phyloP scores from a whole-genome alignment of 2,329 filamentous ascomycete species.

The Ceratocystis eucalypticola region DNA sequence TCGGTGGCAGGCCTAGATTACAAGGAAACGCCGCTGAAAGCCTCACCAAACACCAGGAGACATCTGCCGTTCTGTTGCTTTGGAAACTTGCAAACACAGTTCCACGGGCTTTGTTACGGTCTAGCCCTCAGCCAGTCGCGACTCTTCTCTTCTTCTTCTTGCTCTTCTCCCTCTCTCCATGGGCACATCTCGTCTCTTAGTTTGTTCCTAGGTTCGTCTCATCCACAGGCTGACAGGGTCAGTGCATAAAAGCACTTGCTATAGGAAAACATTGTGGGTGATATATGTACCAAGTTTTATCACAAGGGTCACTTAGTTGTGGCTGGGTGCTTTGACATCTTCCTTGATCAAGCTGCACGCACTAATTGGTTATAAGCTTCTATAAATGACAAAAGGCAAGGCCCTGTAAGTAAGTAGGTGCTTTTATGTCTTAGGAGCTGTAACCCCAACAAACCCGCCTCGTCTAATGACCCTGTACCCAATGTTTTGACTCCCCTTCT shows the following conservation, averaged over 20 bases:
- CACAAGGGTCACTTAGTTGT: not conserved
- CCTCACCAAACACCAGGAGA: not conserved
- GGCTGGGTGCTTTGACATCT: not conserved
- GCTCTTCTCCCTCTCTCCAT: not conserved
- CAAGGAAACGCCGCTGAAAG: not conserved
- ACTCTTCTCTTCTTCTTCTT: not conserved
- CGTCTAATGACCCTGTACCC: not conserved
- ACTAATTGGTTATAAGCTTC: not conserved
- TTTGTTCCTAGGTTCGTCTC: conserved; percentile 6
- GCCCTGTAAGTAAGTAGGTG: not conserved
- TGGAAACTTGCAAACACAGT: not conserved
- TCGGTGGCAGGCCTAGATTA: not conserved
- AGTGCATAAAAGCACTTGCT: conserved; percentile 1
- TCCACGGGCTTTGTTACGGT: not conserved
- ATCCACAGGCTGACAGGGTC: not conserved
- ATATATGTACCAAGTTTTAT: not conserved
- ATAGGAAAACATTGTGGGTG: not conserved
- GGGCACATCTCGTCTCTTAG: not conserved
- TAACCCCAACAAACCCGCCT: not conserved
- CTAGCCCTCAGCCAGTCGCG: not conserved
- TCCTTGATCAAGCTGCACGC: not conserved
- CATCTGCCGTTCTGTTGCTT: not conserved
- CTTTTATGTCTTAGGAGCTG: not conserved
- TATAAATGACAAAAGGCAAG: not conserved
- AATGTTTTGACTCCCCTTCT: not conserved